Evolutionary conservation across 148 eudicot genomes (phyloP).

Genomic region (Persicaria maculosa): DNA sequence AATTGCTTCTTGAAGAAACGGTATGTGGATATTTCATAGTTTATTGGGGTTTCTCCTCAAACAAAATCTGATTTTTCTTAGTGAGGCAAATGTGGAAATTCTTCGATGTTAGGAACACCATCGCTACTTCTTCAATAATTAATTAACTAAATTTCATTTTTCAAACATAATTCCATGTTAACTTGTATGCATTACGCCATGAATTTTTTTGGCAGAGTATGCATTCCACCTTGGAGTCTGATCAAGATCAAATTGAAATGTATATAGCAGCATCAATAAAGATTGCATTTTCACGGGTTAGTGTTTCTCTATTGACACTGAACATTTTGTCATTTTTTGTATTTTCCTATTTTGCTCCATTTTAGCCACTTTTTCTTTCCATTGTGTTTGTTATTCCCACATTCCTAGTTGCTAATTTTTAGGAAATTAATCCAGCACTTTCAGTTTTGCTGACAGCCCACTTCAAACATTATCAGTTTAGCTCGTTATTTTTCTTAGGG

Average conservation of each 20-base stretch:
- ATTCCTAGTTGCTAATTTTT: too few species aligned
- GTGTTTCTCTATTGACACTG: slow-evolving; percentile 17
- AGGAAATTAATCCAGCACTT: too few species aligned
- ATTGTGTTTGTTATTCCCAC: too few species aligned
- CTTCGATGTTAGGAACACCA: not conserved
- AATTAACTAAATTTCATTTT: not conserved
- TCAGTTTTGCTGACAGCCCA: too few species aligned
- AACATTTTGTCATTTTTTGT: too few species aligned
- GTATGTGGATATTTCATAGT: slow-evolving; percentile 35
- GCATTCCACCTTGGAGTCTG: slow-evolving; percentile 39
- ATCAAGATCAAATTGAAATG: slow-evolving; percentile 78
- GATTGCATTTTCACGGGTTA: slow-evolving; percentile 78
- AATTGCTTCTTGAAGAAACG: slow-evolving; percentile 86
- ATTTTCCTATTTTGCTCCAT: too few species aligned
- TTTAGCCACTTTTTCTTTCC: too few species aligned
- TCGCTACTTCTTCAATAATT: not conserved
- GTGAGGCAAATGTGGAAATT: not conserved
- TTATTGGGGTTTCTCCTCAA: slow-evolving; percentile 1
- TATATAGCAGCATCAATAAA: slow-evolving; percentile 68
- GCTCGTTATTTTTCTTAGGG: too few species aligned
- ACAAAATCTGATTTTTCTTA: slow-evolving; percentile 3
- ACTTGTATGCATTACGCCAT: not conserved
- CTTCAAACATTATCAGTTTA: too few species aligned
- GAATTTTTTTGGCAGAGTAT: slow-evolving; percentile 35
- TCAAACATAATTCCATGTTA: slow-evolving; percentile 5